phyloP scores from a whole-genome alignment of 495 filamentous ascomycete species.

The Xylaria intraflava region DNA sequence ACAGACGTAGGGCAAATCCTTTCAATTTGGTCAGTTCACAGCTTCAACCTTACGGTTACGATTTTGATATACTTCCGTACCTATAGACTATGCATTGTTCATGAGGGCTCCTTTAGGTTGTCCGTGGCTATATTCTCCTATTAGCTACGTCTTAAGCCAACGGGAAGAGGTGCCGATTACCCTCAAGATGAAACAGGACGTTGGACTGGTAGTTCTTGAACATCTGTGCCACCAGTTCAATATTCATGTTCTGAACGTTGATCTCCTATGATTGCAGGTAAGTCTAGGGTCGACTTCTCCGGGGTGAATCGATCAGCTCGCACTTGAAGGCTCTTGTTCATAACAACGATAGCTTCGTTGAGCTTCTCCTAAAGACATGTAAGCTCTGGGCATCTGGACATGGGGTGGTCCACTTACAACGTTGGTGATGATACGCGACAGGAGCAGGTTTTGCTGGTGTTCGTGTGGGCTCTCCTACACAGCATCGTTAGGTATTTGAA shows the following conservation, averaged over 20 bases:
- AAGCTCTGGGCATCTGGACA: constrained; percentile 3
- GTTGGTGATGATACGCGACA: constrained; percentile 95
- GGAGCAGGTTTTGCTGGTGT: constrained; percentile 87
- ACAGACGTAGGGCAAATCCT: no score
- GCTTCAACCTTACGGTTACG: no score
- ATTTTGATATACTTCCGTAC: no score
- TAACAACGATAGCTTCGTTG: constrained; percentile 83
- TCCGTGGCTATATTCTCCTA: constrained; percentile 59
- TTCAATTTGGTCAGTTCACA: no score
- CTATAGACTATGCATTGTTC: constrained; percentile 12
- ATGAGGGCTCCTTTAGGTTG: constrained; percentile 72
- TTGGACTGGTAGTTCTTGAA: constrained; percentile 99
- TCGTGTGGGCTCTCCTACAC: constrained; percentile 90
- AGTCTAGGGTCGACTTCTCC: constrained; percentile 2
- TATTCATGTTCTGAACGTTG: constrained; percentile 97
- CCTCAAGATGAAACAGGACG: constrained; percentile 94
- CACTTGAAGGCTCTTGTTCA: constrained; percentile 90
- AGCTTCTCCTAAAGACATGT: constrained; percentile 72
- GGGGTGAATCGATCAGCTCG: not conserved
- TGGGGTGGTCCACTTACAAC: constrained; percentile 56
- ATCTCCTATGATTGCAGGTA: constrained; percentile 62
- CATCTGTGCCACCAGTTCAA: constrained; percentile 97
- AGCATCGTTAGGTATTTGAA: not conserved
- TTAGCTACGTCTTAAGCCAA: not conserved
- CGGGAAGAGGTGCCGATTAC: constrained; percentile 38